These are phyloP conservation scores for Saccharomyces hybrid DNA, from an alignment of 1,139 yeast species.

Conservation along the genomic window DNA sequence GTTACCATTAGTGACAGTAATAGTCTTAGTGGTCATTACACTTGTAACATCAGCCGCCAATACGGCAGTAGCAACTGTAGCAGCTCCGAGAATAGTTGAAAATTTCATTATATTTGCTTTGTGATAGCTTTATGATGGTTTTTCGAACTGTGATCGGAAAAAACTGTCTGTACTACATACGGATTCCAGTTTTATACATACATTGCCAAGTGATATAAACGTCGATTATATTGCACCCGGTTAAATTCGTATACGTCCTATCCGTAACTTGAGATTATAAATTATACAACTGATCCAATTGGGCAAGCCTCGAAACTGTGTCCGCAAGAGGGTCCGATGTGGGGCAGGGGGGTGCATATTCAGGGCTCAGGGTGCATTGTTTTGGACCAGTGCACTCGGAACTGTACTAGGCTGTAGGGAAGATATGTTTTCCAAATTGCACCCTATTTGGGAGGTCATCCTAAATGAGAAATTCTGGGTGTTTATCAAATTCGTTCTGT, in stretches of 20 bases:
- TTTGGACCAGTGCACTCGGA: background rate
- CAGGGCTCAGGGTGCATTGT: background rate
- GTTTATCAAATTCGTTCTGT: background rate
- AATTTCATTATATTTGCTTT: conserved; percentile 1
- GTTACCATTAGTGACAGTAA: conserved; percentile 5
- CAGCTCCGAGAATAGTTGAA: background rate
- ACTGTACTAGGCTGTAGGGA: background rate
- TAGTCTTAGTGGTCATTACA: conserved; percentile 4
- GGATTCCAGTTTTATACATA: background rate
- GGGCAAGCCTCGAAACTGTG: background rate
- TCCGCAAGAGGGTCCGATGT: background rate
- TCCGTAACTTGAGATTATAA: background rate
- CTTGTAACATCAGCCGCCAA: background rate
- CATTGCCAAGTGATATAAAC: background rate
- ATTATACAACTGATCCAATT: background rate
- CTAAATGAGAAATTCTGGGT: background rate
- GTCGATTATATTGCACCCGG: background rate
- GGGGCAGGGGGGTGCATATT: background rate
- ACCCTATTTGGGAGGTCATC: background rate
- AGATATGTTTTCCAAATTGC: background rate
- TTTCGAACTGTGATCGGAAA: background rate
- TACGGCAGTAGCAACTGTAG: background rate
- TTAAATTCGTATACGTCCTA: background rate
- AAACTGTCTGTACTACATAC: background rate
- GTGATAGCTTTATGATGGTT: background rate